Evolutionary conservation across 108 stramenopile genomes (phyloP).

Genomic region (Mediolabrus comicus): DNA sequence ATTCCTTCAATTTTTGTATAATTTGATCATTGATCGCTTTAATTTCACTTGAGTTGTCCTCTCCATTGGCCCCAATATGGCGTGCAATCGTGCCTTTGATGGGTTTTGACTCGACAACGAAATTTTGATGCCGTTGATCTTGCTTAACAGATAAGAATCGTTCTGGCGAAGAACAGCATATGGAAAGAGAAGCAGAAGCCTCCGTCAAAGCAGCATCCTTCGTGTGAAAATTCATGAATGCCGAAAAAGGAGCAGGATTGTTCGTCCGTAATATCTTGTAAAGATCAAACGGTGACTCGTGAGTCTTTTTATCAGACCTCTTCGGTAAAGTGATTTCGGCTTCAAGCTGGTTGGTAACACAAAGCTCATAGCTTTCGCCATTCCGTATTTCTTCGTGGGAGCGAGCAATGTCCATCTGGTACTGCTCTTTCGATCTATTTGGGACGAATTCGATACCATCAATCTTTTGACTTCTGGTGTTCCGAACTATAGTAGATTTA

Average conservation of each 20-base stretch:
- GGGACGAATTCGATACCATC: constrained; percentile 47
- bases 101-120: constrained; percentile 92
- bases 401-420: constrained; percentile 57
- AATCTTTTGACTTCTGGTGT: background rate
- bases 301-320: background rate
- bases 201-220: background rate
- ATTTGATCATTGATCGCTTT: constrained; percentile 54
- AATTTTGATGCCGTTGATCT: constrained; percentile 8
- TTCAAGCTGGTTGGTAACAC: constrained; percentile 87
- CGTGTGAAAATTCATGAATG: constrained; percentile 61
- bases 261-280: constrained; percentile 71
- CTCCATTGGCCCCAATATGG: constrained; percentile 43
- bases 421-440: constrained; percentile 56
- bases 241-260: constrained; percentile 94
- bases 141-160: constrained; percentile 82
- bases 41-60: constrained; percentile 31
- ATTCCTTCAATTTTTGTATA: constrained; percentile 52
- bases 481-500: background rate
- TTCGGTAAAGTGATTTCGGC: constrained; percentile 27
- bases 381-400: constrained; percentile 79
- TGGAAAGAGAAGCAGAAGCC: constrained; percentile 49
- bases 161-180: constrained; percentile 96
- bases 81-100: constrained; percentile 93
- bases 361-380: constrained; percentile 94
- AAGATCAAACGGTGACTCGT: constrained; percentile 55